Conservation (phyloP, 352 stramenopile genomes). For the Pythium guiyangense region DNA sequence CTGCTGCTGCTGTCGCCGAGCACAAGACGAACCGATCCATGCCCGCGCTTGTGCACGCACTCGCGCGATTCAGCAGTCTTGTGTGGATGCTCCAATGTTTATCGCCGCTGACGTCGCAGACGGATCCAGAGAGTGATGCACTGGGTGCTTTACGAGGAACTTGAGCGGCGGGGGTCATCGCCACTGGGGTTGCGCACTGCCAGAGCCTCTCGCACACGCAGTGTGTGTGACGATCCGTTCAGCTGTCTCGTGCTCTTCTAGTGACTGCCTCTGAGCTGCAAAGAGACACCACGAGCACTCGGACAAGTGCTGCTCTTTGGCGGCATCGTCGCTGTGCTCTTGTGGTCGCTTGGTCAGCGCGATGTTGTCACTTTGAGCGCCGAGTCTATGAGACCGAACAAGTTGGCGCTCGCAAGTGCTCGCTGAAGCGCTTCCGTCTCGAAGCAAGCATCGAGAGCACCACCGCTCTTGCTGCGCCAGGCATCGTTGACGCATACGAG, state of each 20-base stretch:
- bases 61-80: slow-evolving; percentile 47
- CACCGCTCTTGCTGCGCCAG: not conserved
- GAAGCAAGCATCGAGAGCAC: slow-evolving; percentile 1
- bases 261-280: slow-evolving; percentile 1
- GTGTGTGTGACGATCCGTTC: slow-evolving; percentile 82
- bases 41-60: slow-evolving; percentile 53
- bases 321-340: not conserved
- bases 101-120: slow-evolving; percentile 31
- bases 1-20: no score
- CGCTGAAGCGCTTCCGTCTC: slow-evolving; percentile 28
- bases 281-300: not conserved
- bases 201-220: slow-evolving; percentile 87
- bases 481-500: not conserved
- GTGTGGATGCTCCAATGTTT: slow-evolving; percentile 65
- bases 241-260: slow-evolving; percentile 34
- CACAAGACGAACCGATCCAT: slow-evolving; percentile 79
- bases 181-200: slow-evolving; percentile 82
- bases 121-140: slow-evolving; percentile 77
- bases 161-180: slow-evolving; percentile 84
- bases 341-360: slow-evolving; percentile 1
- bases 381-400: slow-evolving; percentile 21
- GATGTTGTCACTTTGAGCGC: slow-evolving; percentile 9
- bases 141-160: slow-evolving; percentile 41
- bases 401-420: slow-evolving; percentile 21
- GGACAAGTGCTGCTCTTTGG: slow-evolving; percentile 4